Percentiles rank a stretch among this genome's conserved stretches.
Evolutionary conservation across 148 eudicot species (phyloP).

Genomic region (Cornus suecica): DNA sequence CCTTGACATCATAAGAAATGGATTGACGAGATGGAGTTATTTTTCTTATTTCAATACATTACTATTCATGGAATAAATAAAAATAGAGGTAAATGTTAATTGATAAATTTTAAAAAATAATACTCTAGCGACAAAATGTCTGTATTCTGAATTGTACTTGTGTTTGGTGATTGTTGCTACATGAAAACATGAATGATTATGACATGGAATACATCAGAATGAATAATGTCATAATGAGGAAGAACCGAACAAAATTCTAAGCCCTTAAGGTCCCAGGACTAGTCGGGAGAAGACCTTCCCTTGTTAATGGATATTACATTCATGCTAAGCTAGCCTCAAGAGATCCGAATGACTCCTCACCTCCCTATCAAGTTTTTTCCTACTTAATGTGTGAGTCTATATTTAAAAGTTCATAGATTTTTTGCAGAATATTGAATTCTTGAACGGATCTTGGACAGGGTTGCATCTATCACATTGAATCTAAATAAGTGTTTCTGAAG

Average conservation of each 20-base stretch:
- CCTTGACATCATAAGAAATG: constrained; percentile 49
- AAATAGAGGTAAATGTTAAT: constrained; percentile 61
- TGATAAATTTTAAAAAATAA: background rate
- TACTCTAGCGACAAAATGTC: background rate
- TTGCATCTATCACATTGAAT: constrained; percentile 78
- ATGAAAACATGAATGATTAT: constrained; percentile 78
- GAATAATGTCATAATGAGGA: constrained; percentile 50
- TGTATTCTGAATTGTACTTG: background rate
- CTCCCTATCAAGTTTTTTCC: constrained; percentile 52
- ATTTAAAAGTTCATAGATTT: background rate
- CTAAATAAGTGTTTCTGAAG: constrained; percentile 69
- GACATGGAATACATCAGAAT: constrained; percentile 78
- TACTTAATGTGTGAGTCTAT: background rate
- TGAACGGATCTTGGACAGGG: constrained; percentile 49
- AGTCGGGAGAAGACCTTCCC: constrained; percentile 91
- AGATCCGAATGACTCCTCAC: constrained; percentile 17
- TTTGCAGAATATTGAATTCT: background rate
- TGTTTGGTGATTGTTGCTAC: constrained; percentile 16
- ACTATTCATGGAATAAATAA: constrained; percentile 75
- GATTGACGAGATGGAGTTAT: constrained; percentile 51
- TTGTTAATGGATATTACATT: constrained; percentile 66
- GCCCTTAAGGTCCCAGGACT: constrained; percentile 84
- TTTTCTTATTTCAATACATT: constrained; percentile 52
- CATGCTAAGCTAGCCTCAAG: constrained; percentile 46
- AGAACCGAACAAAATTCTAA: constrained; percentile 41